Evolutionary conservation across 768 basidiomycete genomes (phyloP).

Genomic region (Pulveroboletus sp.): DNA sequence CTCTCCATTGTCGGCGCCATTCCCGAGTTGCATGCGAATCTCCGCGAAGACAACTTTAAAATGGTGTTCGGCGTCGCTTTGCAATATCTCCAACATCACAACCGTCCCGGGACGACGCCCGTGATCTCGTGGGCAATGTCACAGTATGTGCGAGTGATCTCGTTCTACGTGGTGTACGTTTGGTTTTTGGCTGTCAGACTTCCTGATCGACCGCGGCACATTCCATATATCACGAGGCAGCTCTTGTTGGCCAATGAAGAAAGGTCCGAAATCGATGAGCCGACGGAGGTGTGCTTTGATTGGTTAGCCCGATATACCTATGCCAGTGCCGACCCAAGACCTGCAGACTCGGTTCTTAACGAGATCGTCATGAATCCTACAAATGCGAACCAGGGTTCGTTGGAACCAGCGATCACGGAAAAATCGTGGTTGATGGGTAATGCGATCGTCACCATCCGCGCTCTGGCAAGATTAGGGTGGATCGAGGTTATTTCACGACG

Average conservation of each 20-base stretch:
- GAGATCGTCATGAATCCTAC: constrained; percentile 71
- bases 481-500: constrained; percentile 79
- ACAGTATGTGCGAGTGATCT: constrained; percentile 86
- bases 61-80: constrained; percentile 93
- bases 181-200: constrained; percentile 93
- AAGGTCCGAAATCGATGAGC: constrained; percentile 70
- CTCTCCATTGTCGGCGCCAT: constrained; percentile 82
- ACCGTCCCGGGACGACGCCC: constrained; percentile 53
- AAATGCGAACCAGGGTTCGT: constrained; percentile 21
- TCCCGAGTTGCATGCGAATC: constrained; percentile 77
- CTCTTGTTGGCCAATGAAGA: constrained; percentile 83
- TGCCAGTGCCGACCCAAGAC: constrained; percentile 88
- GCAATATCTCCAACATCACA: constrained; percentile 91
- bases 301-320: constrained; percentile 96
- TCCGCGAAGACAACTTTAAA: constrained; percentile 86
- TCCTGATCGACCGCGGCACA: constrained; percentile 72
- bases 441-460: constrained; percentile 77
- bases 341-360: constrained; percentile 71
- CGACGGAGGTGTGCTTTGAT: constrained; percentile 95
- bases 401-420: constrained; percentile 46
- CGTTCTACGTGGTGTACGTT: constrained; percentile 85
- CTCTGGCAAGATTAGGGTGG: constrained; percentile 77
- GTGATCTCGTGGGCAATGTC: constrained; percentile 81
- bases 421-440: constrained; percentile 88
- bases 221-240: constrained; percentile 83